Evolutionary conservation across 1,284 basidiomycete genomes (phyloP).

Genomic region (Naganishia sp.): DNA sequence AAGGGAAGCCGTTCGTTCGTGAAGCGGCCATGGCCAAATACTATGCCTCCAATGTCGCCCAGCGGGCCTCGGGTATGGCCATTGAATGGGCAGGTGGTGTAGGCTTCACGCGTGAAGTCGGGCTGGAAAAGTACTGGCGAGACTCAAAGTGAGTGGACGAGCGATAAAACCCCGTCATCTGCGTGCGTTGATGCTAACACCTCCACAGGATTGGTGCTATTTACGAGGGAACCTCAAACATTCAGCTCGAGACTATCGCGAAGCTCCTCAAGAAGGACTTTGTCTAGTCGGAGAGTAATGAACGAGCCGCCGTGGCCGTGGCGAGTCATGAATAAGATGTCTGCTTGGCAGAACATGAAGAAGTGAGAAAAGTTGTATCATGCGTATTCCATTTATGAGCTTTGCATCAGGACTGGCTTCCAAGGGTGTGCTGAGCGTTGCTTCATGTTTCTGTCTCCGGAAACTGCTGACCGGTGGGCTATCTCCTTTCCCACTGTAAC

Average conservation of each 20-base stretch:
- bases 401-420: too few species aligned
- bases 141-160: slow-evolving; percentile 57
- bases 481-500: too few species aligned
- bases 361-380: too few species aligned
- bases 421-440: too few species aligned
- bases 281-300: slow-evolving; percentile 2
- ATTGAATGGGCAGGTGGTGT: slow-evolving; percentile 98
- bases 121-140: slow-evolving; percentile 86
- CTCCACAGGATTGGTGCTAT: slow-evolving; percentile 39
- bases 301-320: not conserved
- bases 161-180: slow-evolving; percentile 11
- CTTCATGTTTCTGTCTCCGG: too few species aligned
- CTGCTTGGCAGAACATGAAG: too few species aligned
- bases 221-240: slow-evolving; percentile 75
- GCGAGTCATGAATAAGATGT: not conserved
- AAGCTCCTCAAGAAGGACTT: slow-evolving; percentile 84
- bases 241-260: slow-evolving; percentile 94
- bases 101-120: slow-evolving; percentile 91
- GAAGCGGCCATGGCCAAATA: slow-evolving; percentile 98
- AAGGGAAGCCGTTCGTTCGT: slow-evolving; percentile 81
- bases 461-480: too few species aligned
- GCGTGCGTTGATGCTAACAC: not conserved
- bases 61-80: slow-evolving; percentile 79
- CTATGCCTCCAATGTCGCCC: slow-evolving; percentile 83
- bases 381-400: too few species aligned